Conservation (phyloP, 164 flowering plant genomes). For the Malania oleifera region DNA sequence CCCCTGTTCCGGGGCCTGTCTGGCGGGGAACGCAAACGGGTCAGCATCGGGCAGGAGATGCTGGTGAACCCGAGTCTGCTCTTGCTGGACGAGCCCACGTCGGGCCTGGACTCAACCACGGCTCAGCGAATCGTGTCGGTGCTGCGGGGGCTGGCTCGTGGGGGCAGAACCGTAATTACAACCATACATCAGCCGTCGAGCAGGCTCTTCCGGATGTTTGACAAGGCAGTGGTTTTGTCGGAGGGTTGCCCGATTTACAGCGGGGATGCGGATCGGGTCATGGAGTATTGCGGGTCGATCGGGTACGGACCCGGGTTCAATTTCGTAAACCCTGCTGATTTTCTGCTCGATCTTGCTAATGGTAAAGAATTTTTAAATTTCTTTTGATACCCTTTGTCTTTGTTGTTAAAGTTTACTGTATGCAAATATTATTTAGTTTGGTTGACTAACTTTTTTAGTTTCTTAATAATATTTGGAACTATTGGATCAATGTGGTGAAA, state of each 20-base stretch:
- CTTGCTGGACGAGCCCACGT: slow-evolving; percentile 88
- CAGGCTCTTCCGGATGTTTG: slow-evolving; percentile 72
- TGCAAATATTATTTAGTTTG: too few species aligned
- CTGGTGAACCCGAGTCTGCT: slow-evolving; percentile 81
- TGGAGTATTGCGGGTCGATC: slow-evolving; percentile 67
- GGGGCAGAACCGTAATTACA: slow-evolving; percentile 72
- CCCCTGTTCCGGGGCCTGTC: slow-evolving; percentile 69
- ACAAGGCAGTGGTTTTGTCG: slow-evolving; percentile 66
- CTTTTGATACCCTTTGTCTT: background rate
- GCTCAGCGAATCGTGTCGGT: slow-evolving; percentile 66
- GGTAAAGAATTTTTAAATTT: slow-evolving; percentile 45
- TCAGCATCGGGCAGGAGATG: slow-evolving; percentile 96
- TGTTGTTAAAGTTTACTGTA: too few species aligned
- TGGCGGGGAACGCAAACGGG: slow-evolving; percentile 91
- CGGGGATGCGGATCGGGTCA: slow-evolving; percentile 48
- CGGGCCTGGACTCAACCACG: slow-evolving; percentile 92
- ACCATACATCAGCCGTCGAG: slow-evolving; percentile 95
- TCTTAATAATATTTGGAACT: background rate
- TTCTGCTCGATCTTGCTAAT: slow-evolving; percentile 85
- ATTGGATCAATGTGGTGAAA: background rate
- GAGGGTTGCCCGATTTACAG: slow-evolving; percentile 77
- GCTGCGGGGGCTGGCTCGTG: slow-evolving; percentile 58
- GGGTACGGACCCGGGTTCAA: slow-evolving; percentile 49
- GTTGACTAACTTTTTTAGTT: background rate
- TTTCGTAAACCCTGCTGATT: slow-evolving; percentile 80